Evolutionary conservation across 2,329 filamentous ascomycete genomes (phyloP), one percentile per base, ranked within the genome.

Genomic region (Sodiomyces alkalinus): DNA sequence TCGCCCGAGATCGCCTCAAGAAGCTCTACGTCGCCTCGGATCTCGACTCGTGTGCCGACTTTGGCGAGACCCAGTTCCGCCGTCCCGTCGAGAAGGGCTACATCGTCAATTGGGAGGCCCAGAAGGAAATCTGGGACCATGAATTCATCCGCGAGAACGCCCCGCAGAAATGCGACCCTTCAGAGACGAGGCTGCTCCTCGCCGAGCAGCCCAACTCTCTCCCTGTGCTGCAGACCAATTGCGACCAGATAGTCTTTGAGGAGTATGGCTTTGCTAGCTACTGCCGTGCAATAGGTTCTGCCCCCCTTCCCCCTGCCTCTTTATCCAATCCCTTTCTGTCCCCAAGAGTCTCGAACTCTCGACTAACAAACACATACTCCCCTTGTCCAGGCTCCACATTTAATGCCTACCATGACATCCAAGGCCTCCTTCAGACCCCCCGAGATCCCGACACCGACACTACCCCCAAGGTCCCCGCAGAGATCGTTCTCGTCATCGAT

Each of bases 191-290:
- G 26, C 56, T 98, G 32, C 56, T 98, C 4, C 64, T 96, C 28
- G 74, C 80, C 2, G 90, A 98, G 51, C 79, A 83, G 25, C 78
- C 85, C 4, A 93, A 92, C 52, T 74, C 77, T 4, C 64, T 92
- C 31, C 74, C 78, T 1, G 73, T 74, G 9, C 56, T 98, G 37
- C 85, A 94, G 52, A 71, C 76, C 21, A 90, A 94, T 48, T 85
- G 82, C 41, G 90, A 98, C 46, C 87, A 98, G 58, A 83, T 98
- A 46, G 72, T 96, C 2, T 96, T 98, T 59, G 90, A 98, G 48
- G 86, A 96, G 48, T 98, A 90, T 57, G 82, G 82, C 3, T 98
- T 98, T 52, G 70, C 77, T 8, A 78, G 80, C 39, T 92, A 92
- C 54, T 79, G 78, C 39, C 72, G 90, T 35, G 75, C 71, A 32